Evolutionary conservation across 2,329 filamentous ascomycete genomes (phyloP), one percentile per base, ranked within the genome.

Genomic region (Colletotrichum navitas): DNA sequence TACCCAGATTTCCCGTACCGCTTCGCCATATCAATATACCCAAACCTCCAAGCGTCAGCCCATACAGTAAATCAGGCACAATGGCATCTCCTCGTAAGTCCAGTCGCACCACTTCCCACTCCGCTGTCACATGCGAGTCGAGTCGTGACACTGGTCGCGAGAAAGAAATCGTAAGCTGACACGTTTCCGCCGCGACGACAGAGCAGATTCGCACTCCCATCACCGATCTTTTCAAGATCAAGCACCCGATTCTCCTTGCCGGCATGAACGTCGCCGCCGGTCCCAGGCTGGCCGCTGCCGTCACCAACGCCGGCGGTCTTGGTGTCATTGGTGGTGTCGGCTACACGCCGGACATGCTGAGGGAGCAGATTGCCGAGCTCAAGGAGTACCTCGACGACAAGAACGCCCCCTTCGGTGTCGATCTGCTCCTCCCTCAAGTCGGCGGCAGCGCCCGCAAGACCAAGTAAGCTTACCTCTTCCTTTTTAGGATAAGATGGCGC

Each of bases 261-360:
- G 96, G 96, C 82, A 99, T 99, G 96, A 98, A 99, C 88, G 96
- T 98, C 74, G 96, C 96, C 68, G 96, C 96, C 72, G 96, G 96
- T 62, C 96, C 96, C 67, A 97, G 94, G 88, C 91, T 99, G 79
- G 96, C 96, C 64, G 96, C 96, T 43, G 96, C 96, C 52, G 96
- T 99, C 77, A 97, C 95, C 77, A 98, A 99, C 83, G 96, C 96
- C 63, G 96, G 96, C 76, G 96, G 96, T 79, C 88, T 99, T 73
- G 96, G 96, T 85, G 96, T 99, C 78, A 95, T 99, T 78, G 96
- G 96, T 76, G 96, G 96, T 81, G 92, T 95, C 77, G 92, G 94
- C 75, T 99, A 99, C 87, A 98, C 94, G 67, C 96, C 96, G 77
- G 94, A 98, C 72, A 98, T 98, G 96, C 90, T 99, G 74, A 90